A percentile compares a stretch with the other conserved stretches of the same genome.
Conservation (phyloP, 805 yeast species). For the Ogataea nakhonphanomensis region DNA sequence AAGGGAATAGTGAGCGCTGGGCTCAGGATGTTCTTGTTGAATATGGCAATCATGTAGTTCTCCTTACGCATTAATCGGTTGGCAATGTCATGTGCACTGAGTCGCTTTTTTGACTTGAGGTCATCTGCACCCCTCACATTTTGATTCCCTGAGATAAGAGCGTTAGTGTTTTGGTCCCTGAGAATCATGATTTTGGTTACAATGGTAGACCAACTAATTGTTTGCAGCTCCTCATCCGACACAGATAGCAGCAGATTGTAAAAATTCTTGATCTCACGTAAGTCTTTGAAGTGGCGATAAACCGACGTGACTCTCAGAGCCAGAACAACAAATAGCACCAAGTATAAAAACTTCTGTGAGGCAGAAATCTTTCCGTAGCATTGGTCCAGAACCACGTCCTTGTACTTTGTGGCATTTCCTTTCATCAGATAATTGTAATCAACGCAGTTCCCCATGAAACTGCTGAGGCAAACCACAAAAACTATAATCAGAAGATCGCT, state of each 20-base stretch:
- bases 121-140: conserved; percentile 41
- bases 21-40: conserved; percentile 73
- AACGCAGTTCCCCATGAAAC: conserved; percentile 78
- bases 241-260: conserved; percentile 69
- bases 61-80: conserved; percentile 95
- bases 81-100: conserved; percentile 93
- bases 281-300: conserved; percentile 58
- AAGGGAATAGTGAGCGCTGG: conserved; percentile 48
- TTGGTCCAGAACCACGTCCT: conserved; percentile 42
- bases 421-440: conserved; percentile 44
- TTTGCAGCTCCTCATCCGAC: conserved; percentile 79
- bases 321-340: conserved; percentile 57
- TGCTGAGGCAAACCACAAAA: conserved; percentile 75
- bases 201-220: conserved; percentile 88
- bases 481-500: conserved; percentile 71
- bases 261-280: conserved; percentile 73
- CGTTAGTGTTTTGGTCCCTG: conserved; percentile 82
- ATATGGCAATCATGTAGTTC: conserved; percentile 86
- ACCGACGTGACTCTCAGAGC: conserved; percentile 51
- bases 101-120: conserved; percentile 63
- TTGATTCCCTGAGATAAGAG: conserved; percentile 46
- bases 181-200: conserved; percentile 71
- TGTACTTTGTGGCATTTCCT: conserved; percentile 33
- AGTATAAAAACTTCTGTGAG: conserved; percentile 54
- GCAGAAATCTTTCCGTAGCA: conserved; percentile 48